Percentiles rank a stretch among this genome's conserved stretches.
phyloP scores from a whole-genome alignment of 768 basidiomycete species.

The Leccinum subgranulosum region DNA sequence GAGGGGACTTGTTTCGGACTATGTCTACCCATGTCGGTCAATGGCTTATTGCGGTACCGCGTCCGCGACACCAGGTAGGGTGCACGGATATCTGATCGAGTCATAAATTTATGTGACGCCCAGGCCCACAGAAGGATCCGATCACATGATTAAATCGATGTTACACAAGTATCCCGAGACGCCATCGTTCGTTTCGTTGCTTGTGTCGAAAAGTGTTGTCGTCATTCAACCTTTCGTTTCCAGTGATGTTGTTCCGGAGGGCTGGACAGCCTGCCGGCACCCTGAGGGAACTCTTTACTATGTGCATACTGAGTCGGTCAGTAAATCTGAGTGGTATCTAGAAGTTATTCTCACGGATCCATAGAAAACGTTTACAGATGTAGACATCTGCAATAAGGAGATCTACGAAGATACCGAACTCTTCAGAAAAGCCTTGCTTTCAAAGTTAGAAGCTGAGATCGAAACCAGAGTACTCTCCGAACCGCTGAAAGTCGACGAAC shows the following conservation, averaged over 20 bases:
- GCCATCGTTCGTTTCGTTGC: conserved; percentile 9
- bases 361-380: conserved; percentile 55
- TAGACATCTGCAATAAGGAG: conserved; percentile 41
- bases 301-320: conserved; percentile 42
- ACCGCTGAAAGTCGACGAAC: conserved; percentile 26
- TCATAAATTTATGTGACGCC: background rate
- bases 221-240: background rate
- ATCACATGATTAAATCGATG: conserved; percentile 16
- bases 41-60: background rate
- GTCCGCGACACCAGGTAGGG: conserved; percentile 8
- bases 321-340: conserved; percentile 2
- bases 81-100: background rate
- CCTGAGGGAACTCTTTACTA: conserved; percentile 20
- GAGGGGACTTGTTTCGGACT: background rate
- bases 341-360: conserved; percentile 4
- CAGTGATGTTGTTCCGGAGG: conserved; percentile 21
- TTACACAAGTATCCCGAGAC: conserved; percentile 11
- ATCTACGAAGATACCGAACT: conserved; percentile 34
- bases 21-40: conserved; percentile 14
- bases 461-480: conserved; percentile 8
- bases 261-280: conserved; percentile 49
- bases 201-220: background rate
- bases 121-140: background rate
- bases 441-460: conserved; percentile 18
- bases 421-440: conserved; percentile 24